Conservation (phyloP, 2,329 filamentous ascomycete genomes). For the Nigrograna mackinnonii region DNA sequence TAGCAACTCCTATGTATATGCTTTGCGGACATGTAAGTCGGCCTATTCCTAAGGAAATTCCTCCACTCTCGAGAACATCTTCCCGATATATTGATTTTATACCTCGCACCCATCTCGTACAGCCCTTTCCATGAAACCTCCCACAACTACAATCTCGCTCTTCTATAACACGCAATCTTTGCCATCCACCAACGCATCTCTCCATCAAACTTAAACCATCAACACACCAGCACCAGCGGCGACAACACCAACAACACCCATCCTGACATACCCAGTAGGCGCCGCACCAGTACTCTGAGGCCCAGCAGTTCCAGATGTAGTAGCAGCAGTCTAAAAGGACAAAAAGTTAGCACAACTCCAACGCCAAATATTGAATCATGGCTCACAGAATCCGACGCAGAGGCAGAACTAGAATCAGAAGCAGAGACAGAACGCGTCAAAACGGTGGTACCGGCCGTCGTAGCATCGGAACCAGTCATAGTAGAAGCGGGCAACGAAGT, state of each 20-base stretch:
- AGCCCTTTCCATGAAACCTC: neutral
- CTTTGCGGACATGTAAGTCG: neutral
- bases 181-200: neutral
- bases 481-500: neutral
- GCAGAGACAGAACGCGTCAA: neutral
- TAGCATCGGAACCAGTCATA: neutral
- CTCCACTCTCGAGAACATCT: neutral
- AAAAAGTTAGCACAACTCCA: neutral
- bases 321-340: neutral
- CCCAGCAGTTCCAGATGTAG: neutral
- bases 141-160: neutral
- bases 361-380: too few species aligned
- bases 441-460: neutral
- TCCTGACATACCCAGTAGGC: slow-evolving; percentile 9
- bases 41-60: neutral
- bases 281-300: slow-evolving; percentile 2
- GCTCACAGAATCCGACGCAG: too few species aligned
- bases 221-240: slow-evolving; percentile 15
- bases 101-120: too few species aligned
- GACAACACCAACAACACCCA: slow-evolving; percentile 13
- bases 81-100: neutral
- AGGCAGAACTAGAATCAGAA: neutral
- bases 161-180: too few species aligned
- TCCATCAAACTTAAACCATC: slow-evolving; percentile 1
- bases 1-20: neutral